phyloP scores from a whole-genome alignment of 192 early-diverging fungal species.

The Radiomyces spectabilis region DNA sequence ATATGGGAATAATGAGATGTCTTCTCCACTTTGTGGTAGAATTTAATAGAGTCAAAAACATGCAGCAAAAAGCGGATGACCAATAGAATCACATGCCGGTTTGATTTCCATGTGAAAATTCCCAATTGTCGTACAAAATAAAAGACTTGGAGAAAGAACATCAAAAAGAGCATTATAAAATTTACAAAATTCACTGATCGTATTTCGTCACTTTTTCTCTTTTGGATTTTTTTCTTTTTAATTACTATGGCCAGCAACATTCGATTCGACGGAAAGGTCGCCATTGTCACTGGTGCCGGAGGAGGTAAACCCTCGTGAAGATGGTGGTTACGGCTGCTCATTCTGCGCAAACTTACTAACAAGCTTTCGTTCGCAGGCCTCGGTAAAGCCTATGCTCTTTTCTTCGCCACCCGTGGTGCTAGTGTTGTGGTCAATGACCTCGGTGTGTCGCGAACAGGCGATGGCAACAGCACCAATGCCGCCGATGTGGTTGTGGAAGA shows the following conservation, averaged over 20 bases:
- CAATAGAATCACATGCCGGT: too few relatives aligned
- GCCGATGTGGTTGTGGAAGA: constrained; percentile 96
- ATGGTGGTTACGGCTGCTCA: too few relatives aligned
- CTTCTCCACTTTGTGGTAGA: too few relatives aligned
- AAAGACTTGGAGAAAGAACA: too few relatives aligned
- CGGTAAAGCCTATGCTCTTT: constrained; percentile 85
- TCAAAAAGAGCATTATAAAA: too few relatives aligned
- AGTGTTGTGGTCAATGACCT: constrained; percentile 97
- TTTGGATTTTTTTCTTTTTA: neutral
- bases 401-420: constrained; percentile 85
- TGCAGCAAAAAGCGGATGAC: too few relatives aligned
- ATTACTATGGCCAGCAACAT: constrained; percentile 33
- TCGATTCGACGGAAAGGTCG: constrained; percentile 78
- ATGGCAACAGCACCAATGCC: constrained; percentile 65
- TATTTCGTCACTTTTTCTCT: constrained; percentile 4
- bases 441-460: constrained; percentile 70
- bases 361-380: too few relatives aligned
- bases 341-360: too few relatives aligned
- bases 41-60: too few relatives aligned
- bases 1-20: too few relatives aligned
- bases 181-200: neutral
- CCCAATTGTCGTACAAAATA: too few relatives aligned
- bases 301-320: constrained; percentile 51
- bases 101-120: too few relatives aligned
- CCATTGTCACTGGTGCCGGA: constrained; percentile 93